Evolutionary conservation across 164 flowering plant species (phyloP), one percentile per base, ranked within the genome.

Genomic region (Dillenia turbinata): DNA sequence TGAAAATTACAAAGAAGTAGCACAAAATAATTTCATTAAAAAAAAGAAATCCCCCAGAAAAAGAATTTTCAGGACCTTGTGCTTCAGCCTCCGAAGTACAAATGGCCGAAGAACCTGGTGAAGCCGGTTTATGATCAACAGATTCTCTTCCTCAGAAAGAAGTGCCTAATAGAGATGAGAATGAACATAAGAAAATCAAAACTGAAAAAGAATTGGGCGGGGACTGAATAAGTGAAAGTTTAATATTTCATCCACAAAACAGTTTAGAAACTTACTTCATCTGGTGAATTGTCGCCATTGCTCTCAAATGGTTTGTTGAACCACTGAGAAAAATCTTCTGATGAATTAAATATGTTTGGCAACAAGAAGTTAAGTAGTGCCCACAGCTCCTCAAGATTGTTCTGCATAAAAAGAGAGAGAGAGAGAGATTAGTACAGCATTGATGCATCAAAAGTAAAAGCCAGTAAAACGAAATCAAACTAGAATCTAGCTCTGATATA

Each of bases 241-340:
- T 56, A 63, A 44, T 10, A 24, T 26, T 51, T 9, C 44, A 60
- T 43, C 47, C 56, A 9, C 8, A 19, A n/a, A 64, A 47, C 1
- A 56, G 22, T 11, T 44, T 11, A n/a, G 63, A 47, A 50, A 49
- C 87, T 76, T 78, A 91, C 99, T 77, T 92, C 80, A 70, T 95
- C 99, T 33, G 87, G 77, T 53, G 99, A 86, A 76, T 62, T 89
- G 60, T 95, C 99, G 66, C 82, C 95, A 74, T 70, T 79, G 71
- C 90, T 75, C 83, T 95, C 90, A 83, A 95, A 92, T 62, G 99
- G 99, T 77, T 95, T 95, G 81, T 95, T 95, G 79, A 95, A 95
- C 99, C 99, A 95, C 60, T 95, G 99, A 60, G 99, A 95, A 68
- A 95, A 95, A 75, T 95, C 99, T 62, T 91, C 99, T 2, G 99